phyloP scores from a whole-genome alignment of 2,329 filamentous ascomycete genomes.

The Truncatella angustata region DNA sequence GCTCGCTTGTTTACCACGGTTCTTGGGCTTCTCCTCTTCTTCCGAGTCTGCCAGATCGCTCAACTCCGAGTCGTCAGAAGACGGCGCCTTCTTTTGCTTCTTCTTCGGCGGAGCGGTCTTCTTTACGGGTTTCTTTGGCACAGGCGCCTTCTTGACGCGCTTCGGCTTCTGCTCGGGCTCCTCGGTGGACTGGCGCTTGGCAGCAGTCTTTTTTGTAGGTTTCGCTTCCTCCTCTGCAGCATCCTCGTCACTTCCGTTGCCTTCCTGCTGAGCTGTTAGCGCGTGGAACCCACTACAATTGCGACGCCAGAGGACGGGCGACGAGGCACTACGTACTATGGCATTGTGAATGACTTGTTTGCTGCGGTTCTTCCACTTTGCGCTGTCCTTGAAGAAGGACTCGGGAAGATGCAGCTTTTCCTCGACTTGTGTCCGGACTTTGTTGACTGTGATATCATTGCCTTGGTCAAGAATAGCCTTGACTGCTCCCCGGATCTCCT shows the following conservation, averaged over 20 bases:
- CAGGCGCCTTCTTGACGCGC: constrained; percentile 33
- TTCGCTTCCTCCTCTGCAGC: constrained; percentile 8
- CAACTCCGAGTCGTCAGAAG: constrained; percentile 27
- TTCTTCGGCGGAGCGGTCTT: constrained; percentile 13
- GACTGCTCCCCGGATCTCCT: constrained; percentile 46
- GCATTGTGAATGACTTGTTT: constrained; percentile 55
- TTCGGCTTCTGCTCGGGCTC: constrained; percentile 36
- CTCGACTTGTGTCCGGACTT: constrained; percentile 52
- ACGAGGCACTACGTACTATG: constrained; percentile 42
- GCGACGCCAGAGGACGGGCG: neutral
- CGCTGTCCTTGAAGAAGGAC: constrained; percentile 45
- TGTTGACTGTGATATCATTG: constrained; percentile 54
- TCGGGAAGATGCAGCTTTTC: constrained; percentile 45
- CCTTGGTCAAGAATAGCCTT: constrained; percentile 42
- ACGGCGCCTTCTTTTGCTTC: constrained; percentile 16
- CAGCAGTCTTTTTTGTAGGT: constrained; percentile 21
- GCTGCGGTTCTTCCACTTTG: constrained; percentile 57
- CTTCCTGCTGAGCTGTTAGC: neutral
- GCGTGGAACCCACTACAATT: neutral
- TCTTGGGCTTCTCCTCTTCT: constrained; percentile 17
- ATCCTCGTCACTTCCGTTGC: constrained; percentile 11
- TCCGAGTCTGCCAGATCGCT: constrained; percentile 19
- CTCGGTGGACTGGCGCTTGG: constrained; percentile 29
- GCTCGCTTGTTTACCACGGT: constrained; percentile 17
- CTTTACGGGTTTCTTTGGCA: constrained; percentile 24